Percentiles rank a stretch among this genome's conserved stretches.
These are phyloP conservation scores for Apostasia ramifera DNA, from an alignment of 106 monocot genomes.

Conservation along the genomic window DNA sequence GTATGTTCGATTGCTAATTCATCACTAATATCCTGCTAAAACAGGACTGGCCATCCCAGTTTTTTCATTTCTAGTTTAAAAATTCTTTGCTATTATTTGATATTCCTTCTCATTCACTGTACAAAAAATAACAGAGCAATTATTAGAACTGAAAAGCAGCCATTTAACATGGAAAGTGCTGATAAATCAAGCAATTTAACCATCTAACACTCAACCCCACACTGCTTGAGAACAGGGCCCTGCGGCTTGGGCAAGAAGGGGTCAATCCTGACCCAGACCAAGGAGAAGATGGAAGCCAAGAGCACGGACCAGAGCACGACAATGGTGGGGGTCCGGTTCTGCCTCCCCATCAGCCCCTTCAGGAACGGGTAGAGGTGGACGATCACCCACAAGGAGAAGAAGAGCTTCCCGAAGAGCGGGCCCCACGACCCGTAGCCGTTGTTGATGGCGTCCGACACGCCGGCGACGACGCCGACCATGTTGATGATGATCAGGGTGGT, in stretches of 20 bases:
- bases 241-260: slow-evolving; percentile 80
- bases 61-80: no score
- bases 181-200: no score
- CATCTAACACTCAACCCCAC: slow-evolving; percentile 62
- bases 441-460: slow-evolving; percentile 85
- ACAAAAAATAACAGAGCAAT: no score
- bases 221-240: slow-evolving; percentile 69
- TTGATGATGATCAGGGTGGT: slow-evolving; percentile 86
- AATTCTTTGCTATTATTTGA: no score
- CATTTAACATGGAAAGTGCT: no score
- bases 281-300: slow-evolving; percentile 81
- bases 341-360: slow-evolving; percentile 89
- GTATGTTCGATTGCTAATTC: no score
- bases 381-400: slow-evolving; percentile 93
- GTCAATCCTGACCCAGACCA: slow-evolving; percentile 92
- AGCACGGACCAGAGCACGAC: slow-evolving; percentile 88
- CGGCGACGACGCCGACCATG: slow-evolving; percentile 92
- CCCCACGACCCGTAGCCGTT: slow-evolving; percentile 94
- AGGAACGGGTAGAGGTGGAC: slow-evolving; percentile 84
- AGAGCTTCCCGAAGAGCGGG: slow-evolving; percentile 86
- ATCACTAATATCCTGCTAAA: no score
- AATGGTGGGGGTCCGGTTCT: slow-evolving; percentile 89
- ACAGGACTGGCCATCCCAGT: no score
- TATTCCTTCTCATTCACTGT: no score
- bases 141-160: no score